Conservation (phyloP, 1,284 basidiomycete species). For the Apiotrichum mycotoxinovorans region DNA sequence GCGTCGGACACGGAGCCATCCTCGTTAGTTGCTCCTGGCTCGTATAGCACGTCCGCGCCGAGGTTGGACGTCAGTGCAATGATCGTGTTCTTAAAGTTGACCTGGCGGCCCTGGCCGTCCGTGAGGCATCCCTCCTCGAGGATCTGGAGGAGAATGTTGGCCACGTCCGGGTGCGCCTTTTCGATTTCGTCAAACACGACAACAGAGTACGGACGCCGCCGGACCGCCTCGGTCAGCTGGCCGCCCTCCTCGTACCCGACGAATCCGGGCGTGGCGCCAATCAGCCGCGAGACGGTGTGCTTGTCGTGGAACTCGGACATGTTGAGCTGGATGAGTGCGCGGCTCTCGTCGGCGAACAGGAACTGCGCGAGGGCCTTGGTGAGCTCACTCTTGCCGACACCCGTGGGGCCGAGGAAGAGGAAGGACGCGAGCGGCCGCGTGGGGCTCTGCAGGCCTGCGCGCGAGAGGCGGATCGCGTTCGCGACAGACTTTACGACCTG, state of each 20-base stretch:
- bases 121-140: conserved; percentile 87
- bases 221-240: conserved; percentile 81
- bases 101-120: conserved; percentile 54
- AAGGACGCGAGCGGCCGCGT: conserved; percentile 86
- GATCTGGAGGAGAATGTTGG: conserved; percentile 87
- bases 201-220: conserved; percentile 60
- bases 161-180: conserved; percentile 84
- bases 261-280: conserved; percentile 88
- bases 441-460: conserved; percentile 81
- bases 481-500: conserved; percentile 74
- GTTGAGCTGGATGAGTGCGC: conserved; percentile 82
- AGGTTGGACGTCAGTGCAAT: conserved; percentile 93
- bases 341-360: conserved; percentile 79
- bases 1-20: conserved; percentile 65
- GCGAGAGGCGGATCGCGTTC: conserved; percentile 83
- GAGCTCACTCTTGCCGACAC: conserved; percentile 70
- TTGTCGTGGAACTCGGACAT: conserved; percentile 91
- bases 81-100: conserved; percentile 68
- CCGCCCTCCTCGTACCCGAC: conserved; percentile 84
- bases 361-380: conserved; percentile 81
- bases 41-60: conserved; percentile 69
- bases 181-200: conserved; percentile 71
- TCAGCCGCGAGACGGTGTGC: conserved; percentile 82
- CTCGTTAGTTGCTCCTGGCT: conserved; percentile 61
- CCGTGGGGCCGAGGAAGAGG: conserved; percentile 83